phyloP scores from a whole-genome alignment of 305 asterid genomes.

The Fraxinus latifolia region DNA sequence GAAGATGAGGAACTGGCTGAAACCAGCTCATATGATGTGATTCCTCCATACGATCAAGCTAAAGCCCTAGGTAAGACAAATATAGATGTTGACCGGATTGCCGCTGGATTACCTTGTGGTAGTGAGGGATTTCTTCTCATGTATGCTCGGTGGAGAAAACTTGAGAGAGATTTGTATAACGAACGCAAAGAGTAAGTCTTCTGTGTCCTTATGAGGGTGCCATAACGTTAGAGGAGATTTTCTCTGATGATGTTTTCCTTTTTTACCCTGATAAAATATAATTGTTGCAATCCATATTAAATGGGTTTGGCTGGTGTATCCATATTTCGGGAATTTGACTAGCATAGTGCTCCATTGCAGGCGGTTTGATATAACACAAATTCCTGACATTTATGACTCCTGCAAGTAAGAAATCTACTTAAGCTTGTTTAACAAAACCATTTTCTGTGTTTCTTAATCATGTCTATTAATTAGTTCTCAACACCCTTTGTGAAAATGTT shows the following conservation, averaged over 20 bases:
- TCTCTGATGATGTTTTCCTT: not conserved
- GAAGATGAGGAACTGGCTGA: conserved; percentile 85
- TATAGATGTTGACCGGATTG: conserved; percentile 89
- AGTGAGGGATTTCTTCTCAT: conserved; percentile 96
- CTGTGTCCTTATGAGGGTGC: not conserved
- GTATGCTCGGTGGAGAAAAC: conserved; percentile 99
- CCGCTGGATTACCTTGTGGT: conserved; percentile 98
- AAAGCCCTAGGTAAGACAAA: conserved; percentile 97
- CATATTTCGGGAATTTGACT: conserved; percentile 24
- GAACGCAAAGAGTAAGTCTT: conserved; percentile 81
- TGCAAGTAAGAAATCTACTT: conserved; percentile 74
- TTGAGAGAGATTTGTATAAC: conserved; percentile 80
- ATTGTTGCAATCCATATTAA: not conserved
- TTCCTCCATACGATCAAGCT: conserved; percentile 96
- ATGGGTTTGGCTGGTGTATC: conserved; percentile 10
- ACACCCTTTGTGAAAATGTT: not conserved
- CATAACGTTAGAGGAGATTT: not conserved
- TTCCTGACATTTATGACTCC: conserved; percentile 97
- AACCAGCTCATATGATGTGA: conserved; percentile 62
- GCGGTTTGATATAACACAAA: conserved; percentile 84
- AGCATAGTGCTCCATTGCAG: conserved; percentile 45
- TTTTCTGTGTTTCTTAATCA: not conserved
- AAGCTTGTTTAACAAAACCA: conserved; percentile 1
- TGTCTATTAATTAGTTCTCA: not conserved
- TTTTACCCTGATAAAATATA: not conserved